These are phyloP conservation scores for Silene noctiflora DNA, from an alignment of 179 eudicot species.

Conservation along the genomic window DNA sequence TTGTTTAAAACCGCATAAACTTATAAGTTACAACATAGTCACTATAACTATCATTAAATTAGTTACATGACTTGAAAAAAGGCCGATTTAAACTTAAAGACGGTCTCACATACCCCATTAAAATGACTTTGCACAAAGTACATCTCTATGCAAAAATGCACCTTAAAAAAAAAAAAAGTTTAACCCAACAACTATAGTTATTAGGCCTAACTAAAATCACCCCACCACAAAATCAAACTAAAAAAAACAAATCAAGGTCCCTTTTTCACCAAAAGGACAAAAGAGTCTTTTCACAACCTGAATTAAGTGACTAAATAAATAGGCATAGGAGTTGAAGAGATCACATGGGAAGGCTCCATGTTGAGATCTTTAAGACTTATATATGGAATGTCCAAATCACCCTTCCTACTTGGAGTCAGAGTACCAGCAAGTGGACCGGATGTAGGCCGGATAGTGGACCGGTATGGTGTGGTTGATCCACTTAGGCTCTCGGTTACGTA, in stretches of 20 bases:
- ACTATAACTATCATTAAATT: not conserved
- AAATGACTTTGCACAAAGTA: conserved; percentile 16
- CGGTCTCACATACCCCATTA: not conserved
- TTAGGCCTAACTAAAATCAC: not conserved
- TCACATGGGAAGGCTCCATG: conserved; percentile 46
- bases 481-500: conserved; percentile 58
- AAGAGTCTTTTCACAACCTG: not conserved
- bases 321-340: conserved; percentile 51
- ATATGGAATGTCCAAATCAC: conserved; percentile 57
- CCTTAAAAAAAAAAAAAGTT: not conserved
- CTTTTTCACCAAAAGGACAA: conserved; percentile 14
- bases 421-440: conserved; percentile 52
- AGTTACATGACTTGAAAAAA: not conserved
- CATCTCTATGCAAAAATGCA: conserved; percentile 11
- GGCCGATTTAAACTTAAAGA: too few species aligned
- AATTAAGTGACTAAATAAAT: conserved; percentile 64
- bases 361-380: conserved; percentile 62
- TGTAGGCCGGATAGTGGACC: conserved; percentile 41
- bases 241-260: not conserved
- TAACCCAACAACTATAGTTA: not conserved
- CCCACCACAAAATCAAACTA: not conserved
- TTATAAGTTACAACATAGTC: too few species aligned
- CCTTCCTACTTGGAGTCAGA: conserved; percentile 34
- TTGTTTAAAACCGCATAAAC: too few species aligned
- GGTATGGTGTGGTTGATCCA: conserved; percentile 48